Evolutionary conservation across 306 rosid species (phyloP).

Genomic region (Carpinus viminea): DNA sequence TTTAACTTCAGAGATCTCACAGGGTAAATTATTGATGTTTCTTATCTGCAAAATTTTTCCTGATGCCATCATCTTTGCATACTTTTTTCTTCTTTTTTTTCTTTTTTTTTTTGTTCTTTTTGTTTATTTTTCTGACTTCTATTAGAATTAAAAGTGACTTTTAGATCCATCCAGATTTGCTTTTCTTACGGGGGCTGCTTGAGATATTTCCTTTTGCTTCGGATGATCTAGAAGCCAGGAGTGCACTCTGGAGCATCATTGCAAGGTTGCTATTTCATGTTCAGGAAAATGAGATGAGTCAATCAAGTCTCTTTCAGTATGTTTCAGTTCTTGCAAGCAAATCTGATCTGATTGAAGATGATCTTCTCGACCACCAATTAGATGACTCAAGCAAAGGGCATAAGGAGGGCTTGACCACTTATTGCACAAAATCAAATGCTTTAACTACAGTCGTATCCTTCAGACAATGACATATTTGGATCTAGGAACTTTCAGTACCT

Average conservation of each 20-base stretch:
- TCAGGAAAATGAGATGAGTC: constrained; percentile 57
- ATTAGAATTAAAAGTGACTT: constrained; percentile 27
- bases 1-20: constrained; percentile 53
- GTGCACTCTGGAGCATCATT: constrained; percentile 81
- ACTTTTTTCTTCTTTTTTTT: too few relatives aligned
- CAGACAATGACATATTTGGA: background rate
- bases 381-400: constrained; percentile 37
- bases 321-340: constrained; percentile 61
- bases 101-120: too few relatives aligned
- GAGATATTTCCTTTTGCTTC: constrained; percentile 82
- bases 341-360: constrained; percentile 81
- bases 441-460: constrained; percentile 81
- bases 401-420: constrained; percentile 21
- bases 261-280: constrained; percentile 63
- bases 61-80: constrained; percentile 13
- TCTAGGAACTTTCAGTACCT: background rate
- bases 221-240: constrained; percentile 79
- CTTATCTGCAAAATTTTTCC: background rate
- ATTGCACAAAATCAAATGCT: constrained; percentile 47
- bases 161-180: constrained; percentile 49
- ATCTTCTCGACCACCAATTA: constrained; percentile 60
- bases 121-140: background rate
- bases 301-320: constrained; percentile 45
- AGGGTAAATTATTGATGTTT: constrained; percentile 47
- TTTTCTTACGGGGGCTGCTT: constrained; percentile 71